Evolutionary conservation across 768 basidiomycete species (phyloP), one percentile per base, ranked within the genome.

Genomic region (Russula ochroleuca): DNA sequence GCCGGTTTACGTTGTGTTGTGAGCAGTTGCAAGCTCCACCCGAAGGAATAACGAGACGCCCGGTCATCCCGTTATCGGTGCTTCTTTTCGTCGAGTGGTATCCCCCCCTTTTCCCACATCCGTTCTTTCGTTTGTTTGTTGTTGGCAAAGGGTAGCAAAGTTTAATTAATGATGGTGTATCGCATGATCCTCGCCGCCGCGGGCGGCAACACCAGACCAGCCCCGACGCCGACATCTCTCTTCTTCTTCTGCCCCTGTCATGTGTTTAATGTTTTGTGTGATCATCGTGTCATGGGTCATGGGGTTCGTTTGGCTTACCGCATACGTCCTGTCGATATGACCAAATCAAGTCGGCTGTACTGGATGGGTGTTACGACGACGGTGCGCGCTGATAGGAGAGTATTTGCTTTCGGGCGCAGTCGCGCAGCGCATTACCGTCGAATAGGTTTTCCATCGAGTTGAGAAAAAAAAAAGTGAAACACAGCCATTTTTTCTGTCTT

Each of bases 51-150:
- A 2, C 28, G 23, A 13, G 43, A 14, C 25, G 43, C 31, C 43
- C 21, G 23, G 6, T 31, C 35, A 58, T 49, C 23, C 21, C 33
- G 35, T 21, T 54, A 38, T 54, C 53, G 15, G 37, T 21, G 33
- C 5, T 21, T 21, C n/a, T 52, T 10, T 11, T 10, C 4, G 9
- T 51, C 33, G 19, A 33, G 11, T 28, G 28, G 28, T 28, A 7
- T 23, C 21, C 9, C 8, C 7, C 25, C 35, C 37, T 49, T 25
- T 57, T 47, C 50, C 62, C 51, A 38, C 51, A 37, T 63, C 43
- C 17, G 62, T 63, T 41, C 35, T 23, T 63, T 59, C 45, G 49
- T 63, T 63, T 63, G 62, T 63, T 25, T 37, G 7, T 6, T 38
- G 35, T 15, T 61, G n/a, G 5, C 28, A 31, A 37, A 50, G n/a